phyloP scores from a whole-genome alignment of 495 filamentous ascomycete species.

The Xylona heveae region DNA sequence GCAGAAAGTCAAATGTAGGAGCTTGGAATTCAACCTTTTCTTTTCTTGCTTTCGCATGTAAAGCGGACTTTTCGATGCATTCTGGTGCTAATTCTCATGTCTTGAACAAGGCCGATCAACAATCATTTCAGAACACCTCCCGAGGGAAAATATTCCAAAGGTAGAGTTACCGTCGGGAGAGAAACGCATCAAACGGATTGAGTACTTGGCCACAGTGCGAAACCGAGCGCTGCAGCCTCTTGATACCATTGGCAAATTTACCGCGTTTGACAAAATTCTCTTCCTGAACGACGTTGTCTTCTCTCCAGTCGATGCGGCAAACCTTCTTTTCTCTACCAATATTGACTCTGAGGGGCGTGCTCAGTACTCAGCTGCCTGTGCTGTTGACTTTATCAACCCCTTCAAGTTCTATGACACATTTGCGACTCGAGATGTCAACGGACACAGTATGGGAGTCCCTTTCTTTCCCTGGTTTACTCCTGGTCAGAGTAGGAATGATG shows the following conservation, averaged over 20 bases:
- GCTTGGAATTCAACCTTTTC: too few relatives aligned
- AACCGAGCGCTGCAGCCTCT: slow-evolving; percentile 53
- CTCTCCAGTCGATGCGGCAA: slow-evolving; percentile 42
- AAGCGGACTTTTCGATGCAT: too few relatives aligned
- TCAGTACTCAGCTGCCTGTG: slow-evolving; percentile 59
- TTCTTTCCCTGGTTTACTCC: slow-evolving; percentile 56
- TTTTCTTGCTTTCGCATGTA: too few relatives aligned
- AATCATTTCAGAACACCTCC: slow-evolving; percentile 31
- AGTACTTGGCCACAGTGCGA: slow-evolving; percentile 55
- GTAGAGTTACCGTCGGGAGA: slow-evolving; percentile 40
- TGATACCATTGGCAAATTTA: slow-evolving; percentile 9
- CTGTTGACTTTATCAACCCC: slow-evolving; percentile 52
- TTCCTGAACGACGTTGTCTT: slow-evolving; percentile 64
- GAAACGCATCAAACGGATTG: slow-evolving; percentile 43
- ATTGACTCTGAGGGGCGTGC: slow-evolving; percentile 27
- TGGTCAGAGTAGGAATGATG: slow-evolving; percentile 32
- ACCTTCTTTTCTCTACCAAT: slow-evolving; percentile 62
- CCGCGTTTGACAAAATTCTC: slow-evolving; percentile 42
- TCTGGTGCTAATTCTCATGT: too few relatives aligned
- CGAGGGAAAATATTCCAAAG: slow-evolving; percentile 26
- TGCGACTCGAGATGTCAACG: slow-evolving; percentile 54
- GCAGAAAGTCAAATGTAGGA: slow-evolving; percentile 20
- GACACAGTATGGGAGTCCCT: slow-evolving; percentile 45
- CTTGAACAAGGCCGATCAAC: slow-evolving; percentile 26
- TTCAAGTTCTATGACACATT: slow-evolving; percentile 73